These are phyloP conservation scores for Aspergillus brasiliensis DNA, from an alignment of 2,329 filamentous ascomycete species.

Conservation along the genomic window DNA sequence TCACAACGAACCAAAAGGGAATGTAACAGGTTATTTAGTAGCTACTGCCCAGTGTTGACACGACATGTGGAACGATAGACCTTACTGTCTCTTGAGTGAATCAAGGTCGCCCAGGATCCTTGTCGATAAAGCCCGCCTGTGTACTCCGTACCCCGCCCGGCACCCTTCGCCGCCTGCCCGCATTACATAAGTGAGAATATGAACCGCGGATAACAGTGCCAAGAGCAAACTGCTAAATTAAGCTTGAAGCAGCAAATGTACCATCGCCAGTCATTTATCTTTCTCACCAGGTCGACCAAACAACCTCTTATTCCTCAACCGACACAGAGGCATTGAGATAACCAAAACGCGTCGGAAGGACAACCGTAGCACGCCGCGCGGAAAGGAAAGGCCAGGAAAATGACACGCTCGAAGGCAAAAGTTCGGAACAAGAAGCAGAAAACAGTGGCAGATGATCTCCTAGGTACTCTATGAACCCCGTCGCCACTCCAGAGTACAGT, in stretches of 20 bases:
- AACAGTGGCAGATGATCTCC: background rate
- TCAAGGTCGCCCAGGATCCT: background rate
- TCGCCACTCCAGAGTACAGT: constrained; percentile 1
- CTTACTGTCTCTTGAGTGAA: too few relatives aligned
- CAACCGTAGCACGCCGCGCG: background rate
- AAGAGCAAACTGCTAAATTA: background rate
- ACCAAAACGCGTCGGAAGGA: too few relatives aligned
- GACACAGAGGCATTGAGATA: too few relatives aligned
- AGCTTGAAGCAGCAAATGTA: background rate
- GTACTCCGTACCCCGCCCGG: background rate
- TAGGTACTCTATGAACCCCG: constrained; percentile 3
- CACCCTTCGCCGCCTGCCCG: background rate
- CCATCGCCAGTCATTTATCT: background rate
- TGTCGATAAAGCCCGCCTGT: background rate
- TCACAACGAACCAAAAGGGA: too few relatives aligned
- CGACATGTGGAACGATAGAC: background rate
- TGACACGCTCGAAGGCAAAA: constrained; percentile 25
- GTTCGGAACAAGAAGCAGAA: constrained; percentile 13
- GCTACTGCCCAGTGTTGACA: background rate
- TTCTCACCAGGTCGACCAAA: background rate
- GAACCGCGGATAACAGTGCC: background rate
- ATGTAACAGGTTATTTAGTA: too few relatives aligned
- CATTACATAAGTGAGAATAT: background rate
- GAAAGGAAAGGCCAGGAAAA: background rate
- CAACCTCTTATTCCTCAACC: too few relatives aligned